Evolutionary conservation across 2,329 filamentous ascomycete genomes (phyloP).

Genomic region (Blastomyces gilchristii): DNA sequence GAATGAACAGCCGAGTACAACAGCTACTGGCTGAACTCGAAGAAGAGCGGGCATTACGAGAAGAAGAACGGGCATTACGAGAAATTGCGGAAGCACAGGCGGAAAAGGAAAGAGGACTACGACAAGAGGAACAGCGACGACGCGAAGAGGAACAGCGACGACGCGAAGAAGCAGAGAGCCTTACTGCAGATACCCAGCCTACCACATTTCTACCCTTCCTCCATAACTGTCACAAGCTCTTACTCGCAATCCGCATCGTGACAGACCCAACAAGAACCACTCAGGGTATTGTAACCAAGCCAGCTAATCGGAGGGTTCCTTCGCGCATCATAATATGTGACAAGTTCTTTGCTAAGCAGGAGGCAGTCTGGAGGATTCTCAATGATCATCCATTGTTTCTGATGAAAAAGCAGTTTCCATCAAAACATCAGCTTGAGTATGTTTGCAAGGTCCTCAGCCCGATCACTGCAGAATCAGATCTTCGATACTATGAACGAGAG

Average conservation of each 20-base stretch:
- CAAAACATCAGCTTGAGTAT: slow-evolving; percentile 13
- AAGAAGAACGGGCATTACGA: not conserved
- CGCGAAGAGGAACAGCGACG: slow-evolving; percentile 2
- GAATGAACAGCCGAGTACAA: slow-evolving; percentile 4
- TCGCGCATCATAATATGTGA: slow-evolving; percentile 11
- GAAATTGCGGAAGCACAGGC: not conserved
- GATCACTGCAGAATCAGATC: slow-evolving; percentile 29
- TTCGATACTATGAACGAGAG: slow-evolving; percentile 28
- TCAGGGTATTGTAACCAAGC: slow-evolving; percentile 13
- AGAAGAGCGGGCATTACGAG: not conserved
- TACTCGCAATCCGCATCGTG: slow-evolving; percentile 10
- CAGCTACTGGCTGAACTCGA: slow-evolving; percentile 6
- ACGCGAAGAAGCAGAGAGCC: slow-evolving; percentile 8
- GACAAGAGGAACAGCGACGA: not conserved
- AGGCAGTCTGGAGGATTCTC: slow-evolving; percentile 10
- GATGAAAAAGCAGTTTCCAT: slow-evolving; percentile 10
- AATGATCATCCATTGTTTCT: slow-evolving; percentile 10
- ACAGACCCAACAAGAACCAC: slow-evolving; percentile 14
- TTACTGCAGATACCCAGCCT: not conserved
- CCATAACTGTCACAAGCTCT: slow-evolving; percentile 12
- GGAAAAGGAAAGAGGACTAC: not conserved
- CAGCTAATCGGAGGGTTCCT: slow-evolving; percentile 11
- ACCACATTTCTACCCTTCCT: slow-evolving; percentile 9
- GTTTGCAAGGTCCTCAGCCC: slow-evolving; percentile 14
- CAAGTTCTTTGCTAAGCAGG: slow-evolving; percentile 8